These are phyloP conservation scores for Myriangium duriaei DNA, from an alignment of 2,329 filamentous ascomycete genomes.

Conservation along the genomic window DNA sequence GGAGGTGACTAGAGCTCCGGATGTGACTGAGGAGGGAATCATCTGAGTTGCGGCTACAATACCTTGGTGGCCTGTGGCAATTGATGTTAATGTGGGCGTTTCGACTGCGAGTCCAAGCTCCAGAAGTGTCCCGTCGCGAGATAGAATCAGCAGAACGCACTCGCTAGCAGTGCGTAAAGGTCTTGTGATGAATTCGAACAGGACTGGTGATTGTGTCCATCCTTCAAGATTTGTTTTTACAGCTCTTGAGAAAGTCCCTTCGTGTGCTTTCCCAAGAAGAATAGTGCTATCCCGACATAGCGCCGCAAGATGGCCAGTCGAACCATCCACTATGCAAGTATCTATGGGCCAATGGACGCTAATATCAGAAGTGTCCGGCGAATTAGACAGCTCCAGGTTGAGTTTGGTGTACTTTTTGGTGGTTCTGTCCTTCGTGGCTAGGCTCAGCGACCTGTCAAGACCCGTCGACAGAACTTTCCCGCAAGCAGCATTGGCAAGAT, in stretches of 20 bases:
- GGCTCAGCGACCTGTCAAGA: constrained; percentile 51
- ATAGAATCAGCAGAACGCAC: constrained; percentile 21
- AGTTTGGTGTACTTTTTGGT: not conserved
- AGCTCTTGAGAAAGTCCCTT: not conserved
- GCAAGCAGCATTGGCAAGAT: constrained; percentile 48
- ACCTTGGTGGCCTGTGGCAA: constrained; percentile 19
- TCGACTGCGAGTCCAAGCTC: constrained; percentile 4
- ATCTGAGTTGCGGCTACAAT: not conserved
- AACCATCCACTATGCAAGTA: not conserved
- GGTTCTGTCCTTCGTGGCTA: constrained; percentile 15
- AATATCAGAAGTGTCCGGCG: not conserved
- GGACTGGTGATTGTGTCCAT: not conserved
- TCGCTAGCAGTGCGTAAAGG: constrained; percentile 18
- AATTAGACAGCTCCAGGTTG: not conserved
- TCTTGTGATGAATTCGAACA: constrained; percentile 41
- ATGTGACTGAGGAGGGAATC: too few relatives aligned
- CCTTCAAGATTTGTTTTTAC: not conserved
- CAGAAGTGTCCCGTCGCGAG: constrained; percentile 5
- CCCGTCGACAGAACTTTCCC: constrained; percentile 58
- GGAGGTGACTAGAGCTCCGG: not conserved
- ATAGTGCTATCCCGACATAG: not conserved
- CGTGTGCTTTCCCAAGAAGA: not conserved
- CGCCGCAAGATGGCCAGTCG: not conserved
- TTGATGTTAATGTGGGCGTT: constrained; percentile 37
- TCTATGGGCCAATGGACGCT: not conserved